Base-by-base conservation (phyloP, 2,329 filamentous ascomycete species). In the Phialophora macrospora region DNA sequence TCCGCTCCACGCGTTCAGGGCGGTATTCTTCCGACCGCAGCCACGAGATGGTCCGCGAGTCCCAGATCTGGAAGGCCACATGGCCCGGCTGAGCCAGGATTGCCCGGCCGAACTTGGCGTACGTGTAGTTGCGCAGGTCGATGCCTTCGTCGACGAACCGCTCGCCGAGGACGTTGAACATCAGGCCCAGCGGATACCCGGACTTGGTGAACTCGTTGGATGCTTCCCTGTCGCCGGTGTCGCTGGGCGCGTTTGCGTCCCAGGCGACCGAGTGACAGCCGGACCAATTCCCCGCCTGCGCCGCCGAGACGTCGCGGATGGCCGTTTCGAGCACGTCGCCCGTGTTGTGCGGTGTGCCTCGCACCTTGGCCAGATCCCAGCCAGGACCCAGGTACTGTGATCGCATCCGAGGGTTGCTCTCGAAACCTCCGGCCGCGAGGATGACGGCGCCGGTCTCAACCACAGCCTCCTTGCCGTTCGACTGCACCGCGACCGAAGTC, bases 171-270 rank as follows among this genome's bases (percentile, higher is more conserved):
- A 75, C 74, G 70, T 90, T 90, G 17, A 90, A 64, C 83, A 89
- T 90, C 12, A 90, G 69, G 0, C 88, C 88, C 0, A 90, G 78
- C 0, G 88, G 87, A 69, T 90, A 90, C 0, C 88, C 88, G 0
- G 85, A 88, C 72, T 90, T 90, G 6, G 88, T 90, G 72, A 84
- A 89, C 73, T 89, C 83, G 71, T 90, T 90, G 3, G 87, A 87
- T 1, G 85, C 76, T n/a, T 76, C 76, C 1, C 85, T 80, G 69
- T 89, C 84, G 3, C 88, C 88, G 0, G 77, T 77, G 66, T 85
- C 73, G 0, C 81, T 74, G 0, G 83, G 80, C 0, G 87, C 83
- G 71, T 88, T 83, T 1, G 85, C 86, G 71, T 90, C 88, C 88
- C 88, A 90, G 4, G 83, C 83, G 0, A 85, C 84, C 0, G 85